Evolutionary conservation across 371 early-diverging fungal genomes (phyloP).

Genomic region (Sporodiniella umbellata): DNA sequence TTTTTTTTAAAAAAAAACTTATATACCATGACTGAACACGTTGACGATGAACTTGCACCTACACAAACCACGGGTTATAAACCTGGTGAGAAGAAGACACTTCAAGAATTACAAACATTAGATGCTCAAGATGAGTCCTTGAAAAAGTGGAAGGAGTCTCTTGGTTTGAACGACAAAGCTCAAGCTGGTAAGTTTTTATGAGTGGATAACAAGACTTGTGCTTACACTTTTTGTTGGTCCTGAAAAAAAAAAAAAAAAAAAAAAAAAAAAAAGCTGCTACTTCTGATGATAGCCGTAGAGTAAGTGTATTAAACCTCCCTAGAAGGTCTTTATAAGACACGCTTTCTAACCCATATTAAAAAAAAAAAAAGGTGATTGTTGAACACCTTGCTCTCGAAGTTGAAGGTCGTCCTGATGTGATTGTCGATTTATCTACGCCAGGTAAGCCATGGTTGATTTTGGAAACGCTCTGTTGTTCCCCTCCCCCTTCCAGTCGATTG

Average conservation of each 20-base stretch:
- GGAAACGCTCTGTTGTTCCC: too few species aligned
- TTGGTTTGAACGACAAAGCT: slow-evolving; percentile 67
- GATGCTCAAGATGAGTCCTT: slow-evolving; percentile 94
- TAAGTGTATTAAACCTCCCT: slow-evolving; percentile 35
- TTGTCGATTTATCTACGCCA: slow-evolving; percentile 78
- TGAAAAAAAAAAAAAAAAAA: neutral
- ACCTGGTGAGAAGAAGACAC: slow-evolving; percentile 86
- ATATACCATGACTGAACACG: slow-evolving; percentile 42
- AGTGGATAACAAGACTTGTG: neutral
- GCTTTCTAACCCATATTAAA: too few species aligned
- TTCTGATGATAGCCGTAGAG: slow-evolving; percentile 64
- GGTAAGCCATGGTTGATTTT: too few species aligned
- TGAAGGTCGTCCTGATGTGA: slow-evolving; percentile 77
- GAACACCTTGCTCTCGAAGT: slow-evolving; percentile 81
- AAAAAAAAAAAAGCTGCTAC: slow-evolving; percentile 27
- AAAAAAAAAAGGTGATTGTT: slow-evolving; percentile 77
- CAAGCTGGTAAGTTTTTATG: slow-evolving; percentile 21
- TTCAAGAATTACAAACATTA: slow-evolving; percentile 79
- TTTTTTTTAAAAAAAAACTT: slow-evolving; percentile 11
- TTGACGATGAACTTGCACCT: slow-evolving; percentile 81
- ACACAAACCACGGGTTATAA: slow-evolving; percentile 78
- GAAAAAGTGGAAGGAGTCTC: slow-evolving; percentile 93
- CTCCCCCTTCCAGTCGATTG: too few species aligned
- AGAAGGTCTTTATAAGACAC: too few species aligned
- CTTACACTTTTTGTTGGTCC: neutral